phyloP scores from a whole-genome alignment of 257 asterid species.

The Fraxinus excelsior region DNA sequence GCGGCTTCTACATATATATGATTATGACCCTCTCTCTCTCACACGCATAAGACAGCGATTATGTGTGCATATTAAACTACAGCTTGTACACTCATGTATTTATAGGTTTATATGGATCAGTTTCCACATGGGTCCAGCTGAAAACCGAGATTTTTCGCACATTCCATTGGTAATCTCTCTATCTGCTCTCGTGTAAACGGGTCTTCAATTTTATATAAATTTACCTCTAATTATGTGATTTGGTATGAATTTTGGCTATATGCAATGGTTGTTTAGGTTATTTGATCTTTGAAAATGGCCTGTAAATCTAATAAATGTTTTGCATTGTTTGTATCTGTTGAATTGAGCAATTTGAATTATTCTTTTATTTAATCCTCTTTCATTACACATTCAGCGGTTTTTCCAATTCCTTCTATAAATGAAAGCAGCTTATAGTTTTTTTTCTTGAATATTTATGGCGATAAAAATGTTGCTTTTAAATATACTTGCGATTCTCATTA shows the following conservation, averaged over 20 bases:
- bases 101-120: background rate
- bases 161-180: conserved; percentile 26
- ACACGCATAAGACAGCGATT: background rate
- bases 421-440: conserved; percentile 4
- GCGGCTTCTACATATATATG: conserved; percentile 35
- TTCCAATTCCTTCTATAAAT: background rate
- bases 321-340: conserved; percentile 10
- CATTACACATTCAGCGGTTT: background rate
- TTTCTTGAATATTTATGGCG: background rate
- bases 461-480: conserved; percentile 7
- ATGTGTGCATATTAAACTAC: background rate
- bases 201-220: conserved; percentile 7
- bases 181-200: background rate
- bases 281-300: background rate
- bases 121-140: conserved; percentile 35
- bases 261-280: conserved; percentile 3
- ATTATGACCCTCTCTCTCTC: background rate
- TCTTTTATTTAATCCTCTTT: conserved; percentile 9
- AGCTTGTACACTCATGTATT: background rate
- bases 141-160: conserved; percentile 30
- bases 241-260: conserved; percentile 9
- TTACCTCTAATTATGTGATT: conserved; percentile 12
- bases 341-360: background rate
- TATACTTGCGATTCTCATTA: background rate
- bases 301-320: conserved; percentile 24